Base-by-base conservation (phyloP, 768 basidiomycete species). In the Macrolepiota albuminosa region DNA sequence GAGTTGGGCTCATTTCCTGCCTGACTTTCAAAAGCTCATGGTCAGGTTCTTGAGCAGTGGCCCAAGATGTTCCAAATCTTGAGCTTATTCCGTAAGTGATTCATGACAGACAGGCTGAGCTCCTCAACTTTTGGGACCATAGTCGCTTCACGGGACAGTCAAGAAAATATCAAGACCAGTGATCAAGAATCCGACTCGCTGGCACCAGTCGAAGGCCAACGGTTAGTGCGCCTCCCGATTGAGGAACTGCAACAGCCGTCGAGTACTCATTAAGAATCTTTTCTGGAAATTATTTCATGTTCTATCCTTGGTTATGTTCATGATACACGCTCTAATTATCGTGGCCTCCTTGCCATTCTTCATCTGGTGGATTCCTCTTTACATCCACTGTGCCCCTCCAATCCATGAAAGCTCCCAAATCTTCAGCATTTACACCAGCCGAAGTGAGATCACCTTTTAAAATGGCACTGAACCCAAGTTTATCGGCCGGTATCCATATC, bases 11-110 rank as follows among this genome's bases (percentile, higher is more conserved):
- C 10, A 5, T 24, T 57, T 33, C 37, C 24, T 31, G 46, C 36
- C 58, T 63, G 29, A 60, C 45, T 26, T 26, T 36, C 63, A 43
- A 40, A 16, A 91, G 89, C 87, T 37, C 86, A 88, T 62, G 89
- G 89, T 10, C 83, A 90, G 68, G 88, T 91, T 4, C 80, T 90
- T 29, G 84, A 84, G 59, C 88, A 91, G 62, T 91, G 89, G 89
- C 87, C 88, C 10, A 84, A 83, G 68, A 92, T 92, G 90, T 91
- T 92, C 66, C 81, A 84, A 64, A 89, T 89, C 55, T 74, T 92
- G 52, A 81, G 74, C 58, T 75, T 85, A 60, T 91, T 90, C 69
- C 66, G 90, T 91, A 65, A 66, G 87, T 77, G 9, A 59, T 33
- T 47, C 37, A 39, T 54, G 21, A 7, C 40, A 39, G 31, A 31